Evolutionary conservation across 2,329 filamentous ascomycete genomes (phyloP).

Genomic region (Colletotrichum tabaci): DNA sequence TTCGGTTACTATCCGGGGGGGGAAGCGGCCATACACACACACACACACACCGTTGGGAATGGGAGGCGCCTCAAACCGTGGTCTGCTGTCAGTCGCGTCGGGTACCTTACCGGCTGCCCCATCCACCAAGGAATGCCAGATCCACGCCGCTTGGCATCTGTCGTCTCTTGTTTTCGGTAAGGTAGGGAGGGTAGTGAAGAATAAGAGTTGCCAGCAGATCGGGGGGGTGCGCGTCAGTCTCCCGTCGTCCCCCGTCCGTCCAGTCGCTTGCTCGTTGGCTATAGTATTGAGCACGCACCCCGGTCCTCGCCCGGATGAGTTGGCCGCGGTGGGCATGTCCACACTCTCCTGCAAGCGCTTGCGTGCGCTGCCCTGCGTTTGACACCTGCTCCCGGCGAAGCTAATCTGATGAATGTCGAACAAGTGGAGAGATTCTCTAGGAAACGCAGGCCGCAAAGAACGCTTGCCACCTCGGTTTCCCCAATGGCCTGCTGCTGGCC

Average conservation of each 20-base stretch:
- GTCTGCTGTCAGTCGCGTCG: background rate
- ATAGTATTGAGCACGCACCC: conserved; percentile 4
- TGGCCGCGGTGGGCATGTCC: conserved; percentile 33
- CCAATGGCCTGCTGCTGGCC: conserved; percentile 3
- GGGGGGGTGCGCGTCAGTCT: conserved; percentile 24
- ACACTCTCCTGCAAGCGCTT: conserved; percentile 38
- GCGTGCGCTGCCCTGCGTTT: conserved; percentile 30
- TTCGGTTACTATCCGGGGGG: conserved; percentile 26
- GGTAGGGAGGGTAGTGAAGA: background rate
- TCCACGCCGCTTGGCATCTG: conserved; percentile 39
- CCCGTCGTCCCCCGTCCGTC: background rate
- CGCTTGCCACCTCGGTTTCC: conserved; percentile 6
- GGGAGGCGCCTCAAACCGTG: conserved; percentile 5
- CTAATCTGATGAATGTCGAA: conserved; percentile 34
- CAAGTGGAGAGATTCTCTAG: conserved; percentile 36
- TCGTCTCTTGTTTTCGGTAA: background rate
- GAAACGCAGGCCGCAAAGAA: conserved; percentile 6
- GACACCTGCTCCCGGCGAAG: conserved; percentile 28
- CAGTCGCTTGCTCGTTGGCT: conserved; percentile 30
- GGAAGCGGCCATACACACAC: no score
- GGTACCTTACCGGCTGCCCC: conserved; percentile 10
- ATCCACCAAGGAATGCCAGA: conserved; percentile 28
- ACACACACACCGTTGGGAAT: conserved; percentile 2
- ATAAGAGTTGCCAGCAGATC: background rate
- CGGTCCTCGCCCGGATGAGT: conserved; percentile 31